Base-by-base conservation (phyloP, 2,329 filamentous ascomycete genomes). In the Sordariomycetes sp. region DNA sequence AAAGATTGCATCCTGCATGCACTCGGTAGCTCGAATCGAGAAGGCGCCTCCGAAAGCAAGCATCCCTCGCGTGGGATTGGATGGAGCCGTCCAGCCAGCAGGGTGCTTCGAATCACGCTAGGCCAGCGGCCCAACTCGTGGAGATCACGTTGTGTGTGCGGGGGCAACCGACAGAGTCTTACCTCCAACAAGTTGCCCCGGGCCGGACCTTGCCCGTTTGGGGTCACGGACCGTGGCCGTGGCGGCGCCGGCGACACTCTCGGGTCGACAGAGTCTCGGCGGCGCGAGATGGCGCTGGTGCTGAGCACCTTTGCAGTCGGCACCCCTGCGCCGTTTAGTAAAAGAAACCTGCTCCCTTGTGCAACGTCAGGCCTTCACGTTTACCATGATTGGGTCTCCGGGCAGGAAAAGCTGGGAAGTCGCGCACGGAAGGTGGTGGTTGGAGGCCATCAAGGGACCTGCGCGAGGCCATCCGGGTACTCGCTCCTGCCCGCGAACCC, bases 391-490 rank as follows among this genome's bases (percentile, higher is more conserved):
- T 50, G 54, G 54, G 42, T n/a, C 28, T 3, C 4, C 28, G 4
- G 28, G 28, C 28, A 32, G 28, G 28, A 32, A 50, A 32, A 50
- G 54, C 24, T 50, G 34, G 54, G 54, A 50, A 20, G 17, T 22
- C 17, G 36, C 20, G 32, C 32, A 20, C 51, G n/a, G 17, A 17
- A 20, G n/a, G 50, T 50, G 17, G 25, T 52, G 20, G 6, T 39
- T 52, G 45, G 22, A 51, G 34, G 51, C 55, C 55, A 57, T 57
- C 55, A 57, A 57, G 55, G 55, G 55, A 57, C 55, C 48, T 15
- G 22, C n/a, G 2, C 15, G 20, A 52, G 28, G 12, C 55, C 50
- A 53, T 57, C 55, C 55, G 55, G 55, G 55, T 57, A 36, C 55
- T 57, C 34, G 8, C 34, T 51, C 12, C 13, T 35, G 28, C 22